Percentiles rank a stretch among this genome's conserved stretches.
Evolutionary conservation across 2,329 filamentous ascomycete species (phyloP).

Genomic region (Lasiodiplodia theobromae): DNA sequence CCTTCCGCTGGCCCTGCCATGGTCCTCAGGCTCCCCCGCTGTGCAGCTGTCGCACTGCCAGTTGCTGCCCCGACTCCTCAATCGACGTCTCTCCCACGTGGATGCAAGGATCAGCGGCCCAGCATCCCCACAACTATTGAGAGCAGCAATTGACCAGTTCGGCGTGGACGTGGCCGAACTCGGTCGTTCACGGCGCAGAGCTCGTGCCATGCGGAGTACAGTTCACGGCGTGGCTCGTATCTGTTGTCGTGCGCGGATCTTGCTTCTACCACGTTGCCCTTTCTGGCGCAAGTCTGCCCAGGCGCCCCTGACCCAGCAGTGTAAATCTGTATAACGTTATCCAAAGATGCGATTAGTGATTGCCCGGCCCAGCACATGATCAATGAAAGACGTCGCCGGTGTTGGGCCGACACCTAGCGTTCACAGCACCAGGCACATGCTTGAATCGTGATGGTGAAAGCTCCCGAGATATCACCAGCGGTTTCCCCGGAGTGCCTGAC

Average conservation of each 20-base stretch:
- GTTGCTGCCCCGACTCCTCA: constrained; percentile 12
- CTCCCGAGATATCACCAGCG: constrained; percentile 2
- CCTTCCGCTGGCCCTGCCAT: neutral
- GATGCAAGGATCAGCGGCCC: constrained; percentile 22
- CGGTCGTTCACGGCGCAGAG: constrained; percentile 11
- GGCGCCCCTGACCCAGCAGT: neutral
- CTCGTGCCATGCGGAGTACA: neutral
- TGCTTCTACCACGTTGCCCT: neutral
- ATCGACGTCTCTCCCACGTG: constrained; percentile 6
- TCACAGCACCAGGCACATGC: neutral
- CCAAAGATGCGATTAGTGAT: neutral
- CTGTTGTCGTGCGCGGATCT: neutral
- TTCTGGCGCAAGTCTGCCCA: neutral
- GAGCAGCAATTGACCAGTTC: neutral
- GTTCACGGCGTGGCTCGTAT: neutral
- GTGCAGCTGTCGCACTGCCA: constrained; percentile 19
- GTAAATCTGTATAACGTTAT: constrained; percentile 12
- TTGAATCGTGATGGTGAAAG: neutral
- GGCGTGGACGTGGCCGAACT: neutral
- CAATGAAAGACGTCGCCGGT: neutral
- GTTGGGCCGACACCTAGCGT: neutral
- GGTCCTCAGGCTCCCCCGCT: neutral
- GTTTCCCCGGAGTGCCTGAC: constrained; percentile 1
- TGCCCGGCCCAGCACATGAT: neutral
- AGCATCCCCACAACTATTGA: constrained; percentile 1